These are phyloP conservation scores for Pseudogymnoascus verrucosus DNA, from an alignment of 2,329 filamentous ascomycete species.

Conservation along the genomic window DNA sequence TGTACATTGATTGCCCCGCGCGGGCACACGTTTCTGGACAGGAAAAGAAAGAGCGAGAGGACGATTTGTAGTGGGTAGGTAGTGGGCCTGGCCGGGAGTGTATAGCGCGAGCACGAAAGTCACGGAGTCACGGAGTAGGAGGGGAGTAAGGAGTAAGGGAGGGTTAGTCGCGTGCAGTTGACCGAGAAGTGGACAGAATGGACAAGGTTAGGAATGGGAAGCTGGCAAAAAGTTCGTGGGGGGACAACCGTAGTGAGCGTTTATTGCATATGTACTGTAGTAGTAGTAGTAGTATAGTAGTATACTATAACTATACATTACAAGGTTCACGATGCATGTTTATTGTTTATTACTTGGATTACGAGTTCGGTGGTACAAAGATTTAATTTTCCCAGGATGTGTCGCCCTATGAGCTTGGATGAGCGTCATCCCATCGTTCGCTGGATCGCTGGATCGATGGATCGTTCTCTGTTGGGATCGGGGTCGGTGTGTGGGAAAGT, in stretches of 20 bases:
- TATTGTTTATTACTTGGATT: not conserved
- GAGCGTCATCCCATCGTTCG: not conserved
- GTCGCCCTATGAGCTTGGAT: not conserved
- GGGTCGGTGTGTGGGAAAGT: not conserved
- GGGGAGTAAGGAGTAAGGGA: not conserved
- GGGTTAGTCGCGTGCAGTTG: not conserved
- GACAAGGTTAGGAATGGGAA: not conserved
- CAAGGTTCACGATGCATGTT: not conserved
- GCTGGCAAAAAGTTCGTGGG: not conserved
- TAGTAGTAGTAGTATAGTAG: not conserved
- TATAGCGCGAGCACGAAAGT: not conserved
- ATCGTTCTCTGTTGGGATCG: not conserved
- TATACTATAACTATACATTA: not conserved
- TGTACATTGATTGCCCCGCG: not conserved
- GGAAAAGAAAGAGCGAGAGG: constrained; percentile 2
- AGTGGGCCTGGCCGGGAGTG: not conserved
- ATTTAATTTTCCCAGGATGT: not conserved
- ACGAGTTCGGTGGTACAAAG: not conserved
- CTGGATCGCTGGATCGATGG: not conserved
- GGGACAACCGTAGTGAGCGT: not conserved
- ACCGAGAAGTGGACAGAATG: not conserved
- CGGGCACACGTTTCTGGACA: not conserved
- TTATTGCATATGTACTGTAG: not conserved
- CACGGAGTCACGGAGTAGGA: not conserved
- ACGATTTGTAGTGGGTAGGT: not conserved